Percentiles rank a stretch among this genome's conserved stretches.
Conservation (phyloP, 495 filamentous ascomycete species). For the Staphylotrichum tortipilum region DNA sequence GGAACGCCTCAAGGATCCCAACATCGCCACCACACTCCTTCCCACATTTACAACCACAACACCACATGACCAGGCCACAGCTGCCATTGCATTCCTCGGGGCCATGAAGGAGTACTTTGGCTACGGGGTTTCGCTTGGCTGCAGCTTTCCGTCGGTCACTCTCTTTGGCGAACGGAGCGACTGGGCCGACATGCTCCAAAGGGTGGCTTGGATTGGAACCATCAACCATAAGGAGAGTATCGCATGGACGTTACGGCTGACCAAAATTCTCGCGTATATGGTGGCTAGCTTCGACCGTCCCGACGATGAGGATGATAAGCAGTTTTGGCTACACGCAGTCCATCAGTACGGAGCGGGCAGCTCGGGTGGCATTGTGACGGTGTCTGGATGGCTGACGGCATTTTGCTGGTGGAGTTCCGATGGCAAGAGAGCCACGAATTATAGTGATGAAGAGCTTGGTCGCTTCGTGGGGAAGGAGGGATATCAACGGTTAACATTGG, state of each 20-base stretch:
- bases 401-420: neutral
- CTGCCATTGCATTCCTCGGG: constrained; percentile 27
- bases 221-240: too few species aligned
- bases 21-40: constrained; percentile 20
- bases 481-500: neutral
- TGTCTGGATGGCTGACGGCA: constrained; percentile 1
- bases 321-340: neutral
- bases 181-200: too few species aligned
- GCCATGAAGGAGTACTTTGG: constrained; percentile 23
- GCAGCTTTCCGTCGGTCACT: constrained; percentile 33
- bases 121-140: constrained; percentile 12
- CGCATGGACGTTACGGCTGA: neutral
- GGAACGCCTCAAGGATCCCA: neutral
- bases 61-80: constrained; percentile 19
- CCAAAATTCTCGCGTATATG: neutral
- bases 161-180: constrained; percentile 21
- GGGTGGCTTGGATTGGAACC: too few species aligned
- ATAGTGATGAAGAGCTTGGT: neutral
- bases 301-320: neutral
- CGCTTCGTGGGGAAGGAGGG: neutral
- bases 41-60: constrained; percentile 31
- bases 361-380: neutral
- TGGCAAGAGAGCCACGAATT: neutral
- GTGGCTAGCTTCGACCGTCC: neutral
- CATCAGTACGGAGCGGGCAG: neutral